Conservation (phyloP, 2,329 filamentous ascomycete genomes). For the Ascocoryne sarcoides region DNA sequence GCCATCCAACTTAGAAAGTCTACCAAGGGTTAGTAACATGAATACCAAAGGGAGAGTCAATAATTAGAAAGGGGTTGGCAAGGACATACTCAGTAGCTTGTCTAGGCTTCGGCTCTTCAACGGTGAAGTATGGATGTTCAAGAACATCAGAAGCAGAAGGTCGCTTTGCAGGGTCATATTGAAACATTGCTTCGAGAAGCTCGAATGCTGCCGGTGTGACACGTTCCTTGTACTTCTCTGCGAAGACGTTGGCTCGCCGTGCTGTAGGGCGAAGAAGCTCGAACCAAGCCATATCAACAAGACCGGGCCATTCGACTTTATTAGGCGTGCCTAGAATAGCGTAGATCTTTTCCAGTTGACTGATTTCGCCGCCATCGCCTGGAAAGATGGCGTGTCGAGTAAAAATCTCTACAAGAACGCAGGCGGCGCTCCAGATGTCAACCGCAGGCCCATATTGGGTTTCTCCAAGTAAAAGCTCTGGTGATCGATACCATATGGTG, state of each 20-base stretch:
- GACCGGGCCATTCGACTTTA: conserved; percentile 73
- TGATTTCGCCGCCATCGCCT: conserved; percentile 91
- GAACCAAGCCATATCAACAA: conserved; percentile 96
- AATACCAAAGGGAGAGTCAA: not conserved
- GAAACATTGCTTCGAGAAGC: conserved; percentile 74
- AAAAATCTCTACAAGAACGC: conserved; percentile 94
- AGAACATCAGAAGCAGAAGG: conserved; percentile 79
- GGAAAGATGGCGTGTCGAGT: conserved; percentile 89
- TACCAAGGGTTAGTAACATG: conserved; percentile 2
- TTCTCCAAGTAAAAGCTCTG: conserved; percentile 82
- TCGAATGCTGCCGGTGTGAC: conserved; percentile 77
- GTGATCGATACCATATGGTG: conserved; percentile 95
- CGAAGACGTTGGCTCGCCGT: conserved; percentile 65
- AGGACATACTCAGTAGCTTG: conserved; percentile 71
- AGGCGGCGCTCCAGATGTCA: conserved; percentile 95
- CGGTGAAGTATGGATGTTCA: conserved; percentile 78
- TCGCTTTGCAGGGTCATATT: conserved; percentile 76
- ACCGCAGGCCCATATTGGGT: conserved; percentile 85
- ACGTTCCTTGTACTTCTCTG: conserved; percentile 70
- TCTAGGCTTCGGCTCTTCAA: conserved; percentile 66
- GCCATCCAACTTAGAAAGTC: conserved; percentile 71
- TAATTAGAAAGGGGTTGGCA: conserved; percentile 1
- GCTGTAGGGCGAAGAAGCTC: conserved; percentile 76
- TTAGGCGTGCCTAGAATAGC: conserved; percentile 83
- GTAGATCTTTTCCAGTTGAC: conserved; percentile 95